Evolutionary conservation across 768 basidiomycete species (phyloP).

Genomic region (Lanmaoa pseudosensibilis): DNA sequence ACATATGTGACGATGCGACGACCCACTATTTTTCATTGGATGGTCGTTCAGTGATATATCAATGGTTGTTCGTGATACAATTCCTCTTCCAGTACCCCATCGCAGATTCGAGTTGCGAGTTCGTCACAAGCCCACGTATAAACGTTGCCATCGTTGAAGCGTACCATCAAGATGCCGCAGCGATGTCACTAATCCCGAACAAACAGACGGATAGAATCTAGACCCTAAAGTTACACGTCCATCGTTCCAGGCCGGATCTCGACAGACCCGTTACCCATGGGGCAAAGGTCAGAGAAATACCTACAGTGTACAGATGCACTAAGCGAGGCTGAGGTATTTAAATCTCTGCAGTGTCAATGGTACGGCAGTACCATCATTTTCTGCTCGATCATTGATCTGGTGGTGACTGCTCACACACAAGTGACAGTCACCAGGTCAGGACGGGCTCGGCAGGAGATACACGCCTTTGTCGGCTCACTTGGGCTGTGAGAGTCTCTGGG

Average conservation of each 20-base stretch:
- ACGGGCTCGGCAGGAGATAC: not conserved
- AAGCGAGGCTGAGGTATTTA: not conserved
- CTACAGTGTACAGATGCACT: not conserved
- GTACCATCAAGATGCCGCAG: not conserved
- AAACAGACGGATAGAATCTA: not conserved
- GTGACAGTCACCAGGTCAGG: not conserved
- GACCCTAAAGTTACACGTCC: too few relatives aligned
- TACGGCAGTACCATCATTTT: not conserved
- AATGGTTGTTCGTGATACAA: not conserved
- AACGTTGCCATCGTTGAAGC: not conserved
- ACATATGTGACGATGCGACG: too few relatives aligned
- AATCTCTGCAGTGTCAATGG: not conserved
- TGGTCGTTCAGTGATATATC: not conserved
- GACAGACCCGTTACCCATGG: not conserved
- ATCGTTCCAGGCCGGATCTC: not conserved
- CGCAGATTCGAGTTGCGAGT: not conserved
- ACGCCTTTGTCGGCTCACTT: not conserved
- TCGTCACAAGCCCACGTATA: not conserved
- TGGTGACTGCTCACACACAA: not conserved
- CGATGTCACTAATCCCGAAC: not conserved
- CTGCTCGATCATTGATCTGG: not conserved
- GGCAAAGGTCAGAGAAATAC: not conserved
- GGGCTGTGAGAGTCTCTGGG: not conserved
- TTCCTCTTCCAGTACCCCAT: too few relatives aligned
- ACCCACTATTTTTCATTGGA: too few relatives aligned